Percentiles rank a stretch among this genome's conserved stretches.
These are phyloP conservation scores for Penicillium sp. DNA, from an alignment of 2,329 filamentous ascomycete species.

Conservation along the genomic window DNA sequence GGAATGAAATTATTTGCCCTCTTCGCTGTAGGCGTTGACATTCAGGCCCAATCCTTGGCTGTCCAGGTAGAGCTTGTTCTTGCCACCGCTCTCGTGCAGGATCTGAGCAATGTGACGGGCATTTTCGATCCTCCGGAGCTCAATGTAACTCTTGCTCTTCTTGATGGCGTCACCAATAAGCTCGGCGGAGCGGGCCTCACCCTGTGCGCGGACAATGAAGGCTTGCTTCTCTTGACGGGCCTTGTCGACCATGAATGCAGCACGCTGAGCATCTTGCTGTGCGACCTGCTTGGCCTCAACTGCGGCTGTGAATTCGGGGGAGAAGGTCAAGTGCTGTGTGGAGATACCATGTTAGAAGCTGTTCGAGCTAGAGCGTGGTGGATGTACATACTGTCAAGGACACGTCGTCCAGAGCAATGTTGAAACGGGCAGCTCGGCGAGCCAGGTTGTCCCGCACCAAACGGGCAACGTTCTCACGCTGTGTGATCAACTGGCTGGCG, in stretches of 20 bases:
- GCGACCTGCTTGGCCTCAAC: slow-evolving; percentile 69
- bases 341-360: slow-evolving; percentile 7
- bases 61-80: slow-evolving; percentile 93
- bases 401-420: slow-evolving; percentile 95
- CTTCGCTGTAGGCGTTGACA: slow-evolving; percentile 51
- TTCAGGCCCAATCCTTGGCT: slow-evolving; percentile 88
- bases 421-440: slow-evolving; percentile 87
- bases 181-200: slow-evolving; percentile 96
- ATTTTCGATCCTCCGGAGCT: slow-evolving; percentile 97
- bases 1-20: slow-evolving; percentile 31
- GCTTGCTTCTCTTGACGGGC: slow-evolving; percentile 99
- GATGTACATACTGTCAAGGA: slow-evolving; percentile 73
- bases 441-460: slow-evolving; percentile 92
- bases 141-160: slow-evolving; percentile 96
- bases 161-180: slow-evolving; percentile 99
- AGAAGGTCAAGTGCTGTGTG: slow-evolving; percentile 63
- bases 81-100: slow-evolving; percentile 77
- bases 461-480: slow-evolving; percentile 92
- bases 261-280: slow-evolving; percentile 91
- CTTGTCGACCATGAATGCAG: slow-evolving; percentile 97
- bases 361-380: background rate
- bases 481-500: slow-evolving; percentile 94
- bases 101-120: slow-evolving; percentile 83
- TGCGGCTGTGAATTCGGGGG: slow-evolving; percentile 66
- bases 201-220: slow-evolving; percentile 96